Conservation (phyloP, 2,329 filamentous ascomycete genomes). For the Lachnellula cervina region DNA sequence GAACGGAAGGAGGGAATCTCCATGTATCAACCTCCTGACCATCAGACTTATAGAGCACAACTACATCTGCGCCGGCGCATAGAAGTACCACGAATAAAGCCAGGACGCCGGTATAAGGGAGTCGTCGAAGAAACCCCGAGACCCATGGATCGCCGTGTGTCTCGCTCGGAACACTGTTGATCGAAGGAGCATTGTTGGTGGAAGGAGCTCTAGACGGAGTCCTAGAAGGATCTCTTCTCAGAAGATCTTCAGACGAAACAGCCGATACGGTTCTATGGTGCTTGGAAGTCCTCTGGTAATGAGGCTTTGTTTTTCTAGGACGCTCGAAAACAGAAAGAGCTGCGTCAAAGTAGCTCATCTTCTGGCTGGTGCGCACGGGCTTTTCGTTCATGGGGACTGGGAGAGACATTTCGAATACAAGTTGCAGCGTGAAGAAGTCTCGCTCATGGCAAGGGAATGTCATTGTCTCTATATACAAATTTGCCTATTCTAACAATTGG, state of each 20-base stretch:
- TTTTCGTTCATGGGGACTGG: background rate
- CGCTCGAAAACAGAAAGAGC: background rate
- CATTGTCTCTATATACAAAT: background rate
- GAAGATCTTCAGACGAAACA: background rate
- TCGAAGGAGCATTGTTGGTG: too few relatives aligned
- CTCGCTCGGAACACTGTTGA: background rate
- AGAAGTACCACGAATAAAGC: background rate
- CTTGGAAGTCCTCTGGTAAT: background rate
- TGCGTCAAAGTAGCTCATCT: background rate
- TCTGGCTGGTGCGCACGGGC: background rate
- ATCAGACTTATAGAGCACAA: background rate
- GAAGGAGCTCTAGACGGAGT: too few relatives aligned
- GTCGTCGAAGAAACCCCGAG: background rate
- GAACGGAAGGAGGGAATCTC: conserved; percentile 1
- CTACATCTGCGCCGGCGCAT: background rate
- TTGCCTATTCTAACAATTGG: background rate
- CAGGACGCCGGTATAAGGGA: background rate
- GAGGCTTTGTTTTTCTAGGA: background rate
- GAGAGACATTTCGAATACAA: background rate
- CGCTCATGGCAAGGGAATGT: background rate
- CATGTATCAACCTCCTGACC: background rate
- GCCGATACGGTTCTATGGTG: background rate
- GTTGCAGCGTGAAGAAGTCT: background rate
- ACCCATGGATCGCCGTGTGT: conserved; percentile 1
- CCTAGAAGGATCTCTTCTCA: background rate